Percentiles rank a stretch among this genome's conserved stretches.
Evolutionary conservation across 306 rosid genomes (phyloP).

Genomic region (Quercus cerris): DNA sequence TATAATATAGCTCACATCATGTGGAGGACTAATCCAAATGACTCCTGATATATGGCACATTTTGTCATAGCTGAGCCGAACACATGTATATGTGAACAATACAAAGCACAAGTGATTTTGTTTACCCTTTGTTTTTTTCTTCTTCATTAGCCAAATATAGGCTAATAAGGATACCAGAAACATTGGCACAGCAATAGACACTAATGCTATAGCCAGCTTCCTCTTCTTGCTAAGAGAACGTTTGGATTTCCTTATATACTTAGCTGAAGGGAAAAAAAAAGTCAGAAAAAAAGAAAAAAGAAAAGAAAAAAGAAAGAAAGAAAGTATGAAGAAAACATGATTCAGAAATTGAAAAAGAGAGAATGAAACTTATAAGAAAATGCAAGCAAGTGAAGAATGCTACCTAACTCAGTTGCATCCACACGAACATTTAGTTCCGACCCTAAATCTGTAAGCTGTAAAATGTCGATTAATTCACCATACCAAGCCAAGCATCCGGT

Average conservation of each 20-base stretch:
- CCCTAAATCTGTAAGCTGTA: constrained; percentile 1
- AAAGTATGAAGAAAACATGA: too few relatives aligned
- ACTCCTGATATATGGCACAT: too few relatives aligned
- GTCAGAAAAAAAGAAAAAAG: too few relatives aligned
- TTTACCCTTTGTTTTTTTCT: background rate
- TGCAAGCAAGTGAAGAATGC: background rate
- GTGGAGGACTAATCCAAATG: too few relatives aligned
- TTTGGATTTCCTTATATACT: background rate
- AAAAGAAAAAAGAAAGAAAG: too few relatives aligned
- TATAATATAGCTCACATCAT: too few relatives aligned
- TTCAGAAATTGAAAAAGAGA: too few relatives aligned
- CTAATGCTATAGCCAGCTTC: background rate
- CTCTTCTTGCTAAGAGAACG: background rate
- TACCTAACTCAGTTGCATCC: constrained; percentile 12
- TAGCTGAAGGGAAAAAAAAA: background rate
- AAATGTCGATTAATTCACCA: constrained; percentile 22
- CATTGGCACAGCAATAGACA: background rate
- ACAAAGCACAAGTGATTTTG: background rate
- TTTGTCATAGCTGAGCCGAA: too few relatives aligned
- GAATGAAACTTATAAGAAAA: too few relatives aligned
- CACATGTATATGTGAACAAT: too few relatives aligned
- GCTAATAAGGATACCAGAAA: background rate
- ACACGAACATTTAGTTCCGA: constrained; percentile 20
- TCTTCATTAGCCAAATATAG: background rate
- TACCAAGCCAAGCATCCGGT: constrained; percentile 32